Conservation (phyloP, 106 monocot species). For the Triglochin maritima region DNA sequence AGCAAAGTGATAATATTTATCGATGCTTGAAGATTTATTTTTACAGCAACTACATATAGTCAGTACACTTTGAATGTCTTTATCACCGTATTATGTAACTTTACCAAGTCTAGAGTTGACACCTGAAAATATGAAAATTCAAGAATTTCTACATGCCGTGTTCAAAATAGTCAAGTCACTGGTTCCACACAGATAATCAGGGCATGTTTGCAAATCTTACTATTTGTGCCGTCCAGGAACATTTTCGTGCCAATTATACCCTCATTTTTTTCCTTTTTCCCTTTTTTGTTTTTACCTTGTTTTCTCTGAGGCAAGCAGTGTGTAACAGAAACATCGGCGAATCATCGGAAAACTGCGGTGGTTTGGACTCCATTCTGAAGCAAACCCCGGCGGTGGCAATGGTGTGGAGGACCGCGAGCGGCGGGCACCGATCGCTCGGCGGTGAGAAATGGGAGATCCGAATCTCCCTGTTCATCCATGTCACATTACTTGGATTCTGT, state of each 20-base stretch:
- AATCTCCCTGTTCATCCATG: conserved; percentile 33
- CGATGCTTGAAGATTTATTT: too few relatives aligned
- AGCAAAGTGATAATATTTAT: too few relatives aligned
- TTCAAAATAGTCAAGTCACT: neutral
- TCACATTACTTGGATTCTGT: conserved; percentile 20
- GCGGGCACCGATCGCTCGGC: conserved; percentile 62
- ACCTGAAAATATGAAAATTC: too few relatives aligned
- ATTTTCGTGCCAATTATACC: neutral
- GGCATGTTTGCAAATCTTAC: neutral
- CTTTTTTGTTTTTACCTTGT: conserved; percentile 62
- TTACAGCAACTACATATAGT: too few relatives aligned
- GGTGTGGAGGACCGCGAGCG: conserved; percentile 77
- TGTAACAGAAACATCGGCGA: conserved; percentile 53
- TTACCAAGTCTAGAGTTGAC: too few relatives aligned
- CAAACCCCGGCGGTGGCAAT: conserved; percentile 52
- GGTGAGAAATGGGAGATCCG: conserved; percentile 55
- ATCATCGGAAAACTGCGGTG: conserved; percentile 14
- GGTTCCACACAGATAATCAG: neutral
- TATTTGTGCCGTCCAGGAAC: neutral
- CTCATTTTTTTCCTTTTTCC: neutral
- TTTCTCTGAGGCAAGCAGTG: conserved; percentile 74
- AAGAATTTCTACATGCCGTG: neutral
- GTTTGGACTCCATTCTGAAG: conserved; percentile 76
- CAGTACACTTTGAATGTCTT: too few relatives aligned
- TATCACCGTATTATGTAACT: too few relatives aligned